Percentiles rank a stretch among this genome's conserved stretches.
Evolutionary conservation across 331 rosid genomes (phyloP).

Genomic region (Telfairia occidentalis): DNA sequence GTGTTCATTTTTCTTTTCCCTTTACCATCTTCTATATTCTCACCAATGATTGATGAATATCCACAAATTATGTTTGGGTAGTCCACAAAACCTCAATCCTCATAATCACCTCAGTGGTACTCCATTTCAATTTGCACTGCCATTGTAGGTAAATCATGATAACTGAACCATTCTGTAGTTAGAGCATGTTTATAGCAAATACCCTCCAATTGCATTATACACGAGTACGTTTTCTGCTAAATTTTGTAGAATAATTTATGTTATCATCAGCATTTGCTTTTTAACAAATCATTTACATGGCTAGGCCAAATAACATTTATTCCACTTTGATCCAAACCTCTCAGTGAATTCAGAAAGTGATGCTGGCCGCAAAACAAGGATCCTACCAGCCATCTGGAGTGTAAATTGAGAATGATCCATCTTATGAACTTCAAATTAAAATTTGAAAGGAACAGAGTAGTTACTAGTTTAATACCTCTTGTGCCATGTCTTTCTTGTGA

Average conservation of each 20-base stretch:
- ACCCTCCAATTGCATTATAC: neutral
- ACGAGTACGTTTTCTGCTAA: neutral
- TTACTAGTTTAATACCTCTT: conserved; percentile 44
- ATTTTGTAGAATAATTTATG: neutral
- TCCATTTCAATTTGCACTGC: neutral
- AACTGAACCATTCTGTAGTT: neutral
- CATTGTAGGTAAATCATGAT: neutral
- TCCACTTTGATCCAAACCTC: conserved; percentile 35
- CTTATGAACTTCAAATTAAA: neutral
- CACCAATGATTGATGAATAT: neutral
- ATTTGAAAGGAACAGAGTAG: neutral
- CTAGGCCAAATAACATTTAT: neutral
- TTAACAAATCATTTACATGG: neutral
- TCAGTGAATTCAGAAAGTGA: conserved; percentile 74
- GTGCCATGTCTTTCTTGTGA: conserved; percentile 63
- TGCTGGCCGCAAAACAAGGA: conserved; percentile 60
- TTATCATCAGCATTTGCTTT: neutral
- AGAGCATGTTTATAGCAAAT: neutral
- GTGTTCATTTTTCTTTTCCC: neutral
- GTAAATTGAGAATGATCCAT: conserved; percentile 12
- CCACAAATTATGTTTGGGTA: neutral
- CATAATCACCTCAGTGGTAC: neutral
- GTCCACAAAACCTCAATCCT: neutral
- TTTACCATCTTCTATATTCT: neutral
- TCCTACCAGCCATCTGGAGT: conserved; percentile 83